These are phyloP conservation scores for Aspergillus vadensis DNA, from an alignment of 2,329 filamentous ascomycete genomes.

Conservation along the genomic window DNA sequence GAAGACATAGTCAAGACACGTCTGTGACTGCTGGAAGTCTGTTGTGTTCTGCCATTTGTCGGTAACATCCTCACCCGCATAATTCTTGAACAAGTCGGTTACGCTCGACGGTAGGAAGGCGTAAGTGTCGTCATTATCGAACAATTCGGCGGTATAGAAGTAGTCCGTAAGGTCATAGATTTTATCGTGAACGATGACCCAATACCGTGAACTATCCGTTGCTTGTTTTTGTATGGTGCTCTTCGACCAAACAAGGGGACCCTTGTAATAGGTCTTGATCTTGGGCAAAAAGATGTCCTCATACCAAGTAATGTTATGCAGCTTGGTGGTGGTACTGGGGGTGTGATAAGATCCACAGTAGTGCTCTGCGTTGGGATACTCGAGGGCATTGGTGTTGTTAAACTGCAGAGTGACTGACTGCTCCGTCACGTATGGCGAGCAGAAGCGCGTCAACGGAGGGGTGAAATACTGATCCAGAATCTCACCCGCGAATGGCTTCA, in stretches of 20 bases:
- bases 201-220: constrained; percentile 66
- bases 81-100: constrained; percentile 67
- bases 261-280: constrained; percentile 85
- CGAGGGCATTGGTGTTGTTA: constrained; percentile 64
- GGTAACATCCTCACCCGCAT: constrained; percentile 79
- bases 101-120: constrained; percentile 72
- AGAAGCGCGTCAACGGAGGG: constrained; percentile 73
- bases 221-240: constrained; percentile 66
- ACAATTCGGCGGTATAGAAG: constrained; percentile 69
- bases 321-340: constrained; percentile 56
- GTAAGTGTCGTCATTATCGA: constrained; percentile 60
- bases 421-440: constrained; percentile 69
- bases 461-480: constrained; percentile 85
- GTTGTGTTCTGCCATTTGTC: constrained; percentile 58
- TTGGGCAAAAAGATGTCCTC: constrained; percentile 68
- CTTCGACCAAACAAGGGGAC: constrained; percentile 73
- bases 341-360: constrained; percentile 65
- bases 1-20: constrained; percentile 81
- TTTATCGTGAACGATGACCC: constrained; percentile 74
- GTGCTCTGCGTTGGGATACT: constrained; percentile 63
- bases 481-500: constrained; percentile 76
- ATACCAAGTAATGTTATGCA: constrained; percentile 77
- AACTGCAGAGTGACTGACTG: constrained; percentile 55
- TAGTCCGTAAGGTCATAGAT: constrained; percentile 94
- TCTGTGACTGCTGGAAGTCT: constrained; percentile 65